phyloP scores from a whole-genome alignment of 2,329 filamentous ascomycete genomes.

The Colletotrichum zoysiae region DNA sequence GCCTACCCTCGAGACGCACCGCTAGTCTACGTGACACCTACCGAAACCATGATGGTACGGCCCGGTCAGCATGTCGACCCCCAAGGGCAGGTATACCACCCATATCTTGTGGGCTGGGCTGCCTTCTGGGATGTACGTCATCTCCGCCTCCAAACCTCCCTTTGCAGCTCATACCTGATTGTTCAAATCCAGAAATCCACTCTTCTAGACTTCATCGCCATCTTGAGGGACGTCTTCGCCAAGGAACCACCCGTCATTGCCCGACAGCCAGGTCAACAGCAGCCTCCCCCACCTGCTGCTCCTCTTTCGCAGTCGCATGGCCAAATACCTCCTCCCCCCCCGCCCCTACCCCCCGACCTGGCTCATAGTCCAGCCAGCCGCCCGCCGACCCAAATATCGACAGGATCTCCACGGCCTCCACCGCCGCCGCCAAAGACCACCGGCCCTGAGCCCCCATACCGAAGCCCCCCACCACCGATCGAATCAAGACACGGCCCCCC shows the following conservation, averaged over 20 bases:
- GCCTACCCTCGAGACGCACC: slow-evolving; percentile 89
- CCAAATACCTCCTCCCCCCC: slow-evolving; percentile 73
- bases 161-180: slow-evolving; percentile 9
- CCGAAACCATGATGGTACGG: slow-evolving; percentile 87
- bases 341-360: slow-evolving; percentile 77
- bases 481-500: slow-evolving; percentile 45
- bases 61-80: slow-evolving; percentile 95
- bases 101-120: slow-evolving; percentile 90
- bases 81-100: slow-evolving; percentile 94
- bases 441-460: slow-evolving; percentile 51
- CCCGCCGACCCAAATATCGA: slow-evolving; percentile 49
- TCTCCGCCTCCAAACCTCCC: neutral
- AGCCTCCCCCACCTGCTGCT: slow-evolving; percentile 51
- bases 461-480: slow-evolving; percentile 44
- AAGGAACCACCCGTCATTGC: slow-evolving; percentile 94
- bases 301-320: slow-evolving; percentile 48
- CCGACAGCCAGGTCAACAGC: slow-evolving; percentile 67
- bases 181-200: slow-evolving; percentile 78
- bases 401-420: slow-evolving; percentile 55
- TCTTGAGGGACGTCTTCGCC: slow-evolving; percentile 88
- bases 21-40: slow-evolving; percentile 89
- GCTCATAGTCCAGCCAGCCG: slow-evolving; percentile 56
- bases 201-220: slow-evolving; percentile 83
- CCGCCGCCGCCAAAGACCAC: slow-evolving; percentile 68
- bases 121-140: slow-evolving; percentile 88